These are phyloP conservation scores for Ogataea pini DNA, from an alignment of 805 yeast species.

Conservation along the genomic window DNA sequence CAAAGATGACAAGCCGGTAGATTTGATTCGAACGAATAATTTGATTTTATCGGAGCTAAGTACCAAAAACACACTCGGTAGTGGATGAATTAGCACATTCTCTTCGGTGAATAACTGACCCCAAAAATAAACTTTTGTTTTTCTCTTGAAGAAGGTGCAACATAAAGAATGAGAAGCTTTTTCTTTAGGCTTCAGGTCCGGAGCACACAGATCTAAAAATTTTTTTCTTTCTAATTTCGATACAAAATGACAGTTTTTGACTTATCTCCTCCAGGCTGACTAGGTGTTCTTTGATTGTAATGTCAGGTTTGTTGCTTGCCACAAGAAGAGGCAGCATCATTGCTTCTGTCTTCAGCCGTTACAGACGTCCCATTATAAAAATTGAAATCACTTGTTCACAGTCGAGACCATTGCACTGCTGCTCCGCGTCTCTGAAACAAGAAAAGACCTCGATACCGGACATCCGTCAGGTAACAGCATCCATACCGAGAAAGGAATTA, in stretches of 20 bases:
- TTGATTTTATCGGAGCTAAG: too few species aligned
- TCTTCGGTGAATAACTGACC: background rate
- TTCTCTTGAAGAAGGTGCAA: background rate
- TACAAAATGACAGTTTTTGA: background rate
- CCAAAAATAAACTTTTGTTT: background rate
- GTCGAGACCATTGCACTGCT: background rate
- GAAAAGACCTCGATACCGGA: conserved; percentile 3
- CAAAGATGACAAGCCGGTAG: too few species aligned
- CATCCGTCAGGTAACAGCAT: conserved; percentile 17
- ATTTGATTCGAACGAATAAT: too few species aligned
- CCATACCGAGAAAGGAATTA: conserved; percentile 35
- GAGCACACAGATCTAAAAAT: background rate
- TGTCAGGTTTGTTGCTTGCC: background rate
- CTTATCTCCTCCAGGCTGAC: too few species aligned
- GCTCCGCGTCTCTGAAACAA: background rate
- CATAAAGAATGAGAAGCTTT: background rate
- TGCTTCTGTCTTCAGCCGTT: background rate
- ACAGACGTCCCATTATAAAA: background rate
- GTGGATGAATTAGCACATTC: background rate
- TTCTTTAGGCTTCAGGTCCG: background rate
- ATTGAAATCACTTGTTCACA: background rate
- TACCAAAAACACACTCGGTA: background rate
- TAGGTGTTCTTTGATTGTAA: background rate
- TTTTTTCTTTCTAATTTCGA: background rate
- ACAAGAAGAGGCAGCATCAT: background rate